phyloP scores from a whole-genome alignment of 768 basidiomycete genomes.

The Amanita pseudoporphyria region DNA sequence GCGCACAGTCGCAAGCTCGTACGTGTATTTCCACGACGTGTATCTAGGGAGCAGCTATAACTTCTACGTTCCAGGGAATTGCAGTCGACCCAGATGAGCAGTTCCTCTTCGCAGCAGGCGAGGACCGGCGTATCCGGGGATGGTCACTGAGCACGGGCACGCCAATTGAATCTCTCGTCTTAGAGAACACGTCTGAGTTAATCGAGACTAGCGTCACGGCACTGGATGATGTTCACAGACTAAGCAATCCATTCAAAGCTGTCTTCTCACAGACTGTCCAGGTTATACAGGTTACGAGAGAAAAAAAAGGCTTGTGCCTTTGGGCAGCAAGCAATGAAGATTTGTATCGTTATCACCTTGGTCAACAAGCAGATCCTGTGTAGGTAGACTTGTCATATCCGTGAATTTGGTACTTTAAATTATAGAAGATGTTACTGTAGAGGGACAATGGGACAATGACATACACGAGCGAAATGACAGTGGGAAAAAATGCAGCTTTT shows the following conservation, averaged over 20 bases:
- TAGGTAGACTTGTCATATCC: too few species aligned
- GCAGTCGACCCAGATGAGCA: conserved; percentile 44
- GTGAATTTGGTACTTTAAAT: too few species aligned
- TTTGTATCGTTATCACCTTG: conserved; percentile 40
- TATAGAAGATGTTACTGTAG: too few species aligned
- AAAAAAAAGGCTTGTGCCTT: conserved; percentile 30
- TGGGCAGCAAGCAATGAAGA: conserved; percentile 41
- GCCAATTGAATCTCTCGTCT: neutral
- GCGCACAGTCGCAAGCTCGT: conserved; percentile 42
- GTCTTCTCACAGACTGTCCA: conserved; percentile 29
- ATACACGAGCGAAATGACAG: too few species aligned
- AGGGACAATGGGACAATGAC: too few species aligned
- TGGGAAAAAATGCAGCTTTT: too few species aligned
- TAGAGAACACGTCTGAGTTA: neutral
- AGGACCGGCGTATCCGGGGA: conserved; percentile 51
- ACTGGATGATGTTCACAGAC: neutral
- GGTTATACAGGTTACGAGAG: conserved; percentile 41
- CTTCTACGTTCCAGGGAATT: conserved; percentile 38
- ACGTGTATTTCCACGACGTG: conserved; percentile 15
- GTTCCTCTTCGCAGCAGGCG: conserved; percentile 61
- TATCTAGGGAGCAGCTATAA: neutral
- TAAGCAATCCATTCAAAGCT: conserved; percentile 22
- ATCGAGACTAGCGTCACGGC: neutral
- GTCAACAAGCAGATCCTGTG: conserved; percentile 19
- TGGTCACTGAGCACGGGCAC: conserved; percentile 58